These are phyloP conservation scores for Eimeria sp. DNA, from an alignment of 169 alveolate species.

Conservation along the genomic window DNA sequence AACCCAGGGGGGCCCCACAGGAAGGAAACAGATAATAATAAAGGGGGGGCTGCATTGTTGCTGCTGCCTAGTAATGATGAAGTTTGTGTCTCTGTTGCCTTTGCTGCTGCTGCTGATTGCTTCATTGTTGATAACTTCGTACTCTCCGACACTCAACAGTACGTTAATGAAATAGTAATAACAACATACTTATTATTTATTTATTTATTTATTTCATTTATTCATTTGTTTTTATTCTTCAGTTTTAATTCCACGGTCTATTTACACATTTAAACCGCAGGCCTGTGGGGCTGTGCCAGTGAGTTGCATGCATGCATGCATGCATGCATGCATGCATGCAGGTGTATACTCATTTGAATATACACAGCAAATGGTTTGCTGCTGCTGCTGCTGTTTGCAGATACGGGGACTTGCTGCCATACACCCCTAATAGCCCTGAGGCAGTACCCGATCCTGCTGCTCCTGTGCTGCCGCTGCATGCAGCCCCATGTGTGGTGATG, in stretches of 20 bases:
- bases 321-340: background rate
- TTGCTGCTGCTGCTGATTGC: background rate
- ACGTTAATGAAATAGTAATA: background rate
- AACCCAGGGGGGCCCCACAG: background rate
- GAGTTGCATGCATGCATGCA: background rate
- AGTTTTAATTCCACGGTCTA: no score
- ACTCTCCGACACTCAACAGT: conserved; percentile 22
- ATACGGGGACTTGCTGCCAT: background rate
- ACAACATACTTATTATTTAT: background rate
- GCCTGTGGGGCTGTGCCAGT: no score
- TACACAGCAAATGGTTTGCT: background rate
- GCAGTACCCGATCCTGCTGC: conserved; percentile 15
- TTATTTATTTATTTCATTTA: background rate
- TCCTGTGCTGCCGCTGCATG: conserved; percentile 15
- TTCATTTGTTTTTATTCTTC: background rate
- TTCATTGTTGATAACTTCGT: conserved; percentile 12
- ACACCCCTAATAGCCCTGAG: background rate
- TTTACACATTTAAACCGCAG: no score
- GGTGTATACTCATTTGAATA: background rate
- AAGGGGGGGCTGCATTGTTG: background rate
- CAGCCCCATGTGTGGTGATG: conserved; percentile 47
- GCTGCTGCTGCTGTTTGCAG: no score
- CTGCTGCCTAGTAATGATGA: background rate
- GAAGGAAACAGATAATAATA: background rate
- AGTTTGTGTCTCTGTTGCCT: conserved; percentile 1